A percentile compares a stretch with the other conserved stretches of the same genome.
Conservation (phyloP, 106 monocot genomes). For the Dendrobium huoshanense region DNA sequence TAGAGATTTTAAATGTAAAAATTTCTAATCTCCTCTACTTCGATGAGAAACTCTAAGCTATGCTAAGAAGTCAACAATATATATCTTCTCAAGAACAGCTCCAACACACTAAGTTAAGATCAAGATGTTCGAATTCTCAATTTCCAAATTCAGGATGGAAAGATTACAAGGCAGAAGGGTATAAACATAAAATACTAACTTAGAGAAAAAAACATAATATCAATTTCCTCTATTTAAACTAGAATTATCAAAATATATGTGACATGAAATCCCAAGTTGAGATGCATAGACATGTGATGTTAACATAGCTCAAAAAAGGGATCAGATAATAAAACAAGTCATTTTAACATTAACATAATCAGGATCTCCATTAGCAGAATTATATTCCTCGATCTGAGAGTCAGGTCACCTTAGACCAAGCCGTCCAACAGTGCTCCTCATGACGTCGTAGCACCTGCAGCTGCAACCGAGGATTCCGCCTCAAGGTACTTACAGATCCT, state of each 20-base stretch:
- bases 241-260: neutral
- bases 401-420: constrained; percentile 1
- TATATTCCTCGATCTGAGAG: neutral
- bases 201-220: neutral
- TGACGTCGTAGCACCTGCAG: constrained; percentile 14
- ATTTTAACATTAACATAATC: neutral
- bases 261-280: neutral
- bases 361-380: neutral
- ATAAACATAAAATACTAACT: neutral
- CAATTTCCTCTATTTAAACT: neutral
- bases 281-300: neutral
- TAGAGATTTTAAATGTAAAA: too few relatives aligned
- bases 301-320: neutral
- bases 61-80: too few relatives aligned
- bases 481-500: constrained; percentile 78
- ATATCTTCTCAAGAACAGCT: too few relatives aligned
- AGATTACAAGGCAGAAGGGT: neutral
- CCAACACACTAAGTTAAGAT: neutral
- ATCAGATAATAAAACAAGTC: neutral
- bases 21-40: too few relatives aligned
- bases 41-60: too few relatives aligned
- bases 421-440: neutral
- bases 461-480: constrained; percentile 31
- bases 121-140: neutral
- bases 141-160: neutral